A percentile compares a stretch with the other conserved stretches of the same genome.
These are phyloP conservation scores for Wallacemonas collosoma DNA, from an alignment of 208 protist genomes.

Conservation along the genomic window DNA sequence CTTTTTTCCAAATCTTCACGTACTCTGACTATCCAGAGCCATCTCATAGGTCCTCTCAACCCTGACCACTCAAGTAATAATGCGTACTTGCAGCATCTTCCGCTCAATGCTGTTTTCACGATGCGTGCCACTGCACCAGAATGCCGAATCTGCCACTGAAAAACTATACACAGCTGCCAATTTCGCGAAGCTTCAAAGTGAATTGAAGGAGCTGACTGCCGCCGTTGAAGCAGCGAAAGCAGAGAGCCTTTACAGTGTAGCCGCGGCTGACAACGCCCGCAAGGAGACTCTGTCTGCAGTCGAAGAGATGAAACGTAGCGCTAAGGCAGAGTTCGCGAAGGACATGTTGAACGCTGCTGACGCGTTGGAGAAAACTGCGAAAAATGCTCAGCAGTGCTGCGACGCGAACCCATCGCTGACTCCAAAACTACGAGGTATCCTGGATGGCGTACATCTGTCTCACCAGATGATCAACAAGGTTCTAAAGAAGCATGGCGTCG, in stretches of 20 bases:
- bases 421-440: slow-evolving; percentile 22
- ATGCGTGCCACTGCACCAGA: not conserved
- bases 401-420: slow-evolving; percentile 19
- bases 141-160: not conserved
- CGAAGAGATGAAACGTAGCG: slow-evolving; percentile 34
- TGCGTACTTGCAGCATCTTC: slow-evolving; percentile 1
- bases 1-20: no score
- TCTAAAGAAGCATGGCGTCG: slow-evolving; percentile 50
- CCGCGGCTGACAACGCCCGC: slow-evolving; percentile 60
- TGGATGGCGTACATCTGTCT: slow-evolving; percentile 53
- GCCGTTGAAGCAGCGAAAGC: slow-evolving; percentile 41
- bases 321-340: slow-evolving; percentile 45
- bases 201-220: slow-evolving; percentile 26
- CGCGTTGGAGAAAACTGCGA: slow-evolving; percentile 41
- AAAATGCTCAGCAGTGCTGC: slow-evolving; percentile 24
- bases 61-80: not conserved
- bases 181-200: slow-evolving; percentile 23
- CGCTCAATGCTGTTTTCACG: slow-evolving; percentile 1
- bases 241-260: slow-evolving; percentile 54
- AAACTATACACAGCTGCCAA: not conserved
- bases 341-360: slow-evolving; percentile 67
- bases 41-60: no score
- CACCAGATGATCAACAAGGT: slow-evolving; percentile 46
- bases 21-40: no score
- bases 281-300: slow-evolving; percentile 33